Conservation (phyloP, 179 eudicot species). For the Nepenthes alata region DNA sequence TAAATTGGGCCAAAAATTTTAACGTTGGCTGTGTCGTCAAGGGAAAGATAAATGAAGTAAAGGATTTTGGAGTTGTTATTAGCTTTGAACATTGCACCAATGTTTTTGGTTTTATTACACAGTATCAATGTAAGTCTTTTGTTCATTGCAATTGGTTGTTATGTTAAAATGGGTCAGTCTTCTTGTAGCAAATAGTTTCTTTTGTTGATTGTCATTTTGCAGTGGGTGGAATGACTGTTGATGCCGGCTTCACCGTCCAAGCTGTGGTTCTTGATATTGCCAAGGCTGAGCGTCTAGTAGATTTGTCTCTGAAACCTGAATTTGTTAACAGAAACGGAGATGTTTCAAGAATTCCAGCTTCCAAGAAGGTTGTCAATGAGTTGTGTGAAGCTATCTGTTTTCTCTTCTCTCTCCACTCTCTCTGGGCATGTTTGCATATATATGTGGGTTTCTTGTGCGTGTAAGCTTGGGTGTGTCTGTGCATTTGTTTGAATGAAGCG, state of each 20-base stretch:
- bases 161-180: background rate
- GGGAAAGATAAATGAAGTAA: slow-evolving; percentile 50
- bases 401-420: background rate
- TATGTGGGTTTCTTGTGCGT: too few species aligned
- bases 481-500: too few species aligned
- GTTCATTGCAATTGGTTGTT: background rate
- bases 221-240: slow-evolving; percentile 47
- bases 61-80: slow-evolving; percentile 68
- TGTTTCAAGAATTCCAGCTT: slow-evolving; percentile 16
- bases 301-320: slow-evolving; percentile 66
- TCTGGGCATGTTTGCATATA: background rate
- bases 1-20: slow-evolving; percentile 47
- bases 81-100: slow-evolving; percentile 47
- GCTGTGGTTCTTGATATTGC: slow-evolving; percentile 77
- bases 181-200: background rate
- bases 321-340: slow-evolving; percentile 30
- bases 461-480: too few species aligned
- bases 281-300: slow-evolving; percentile 66
- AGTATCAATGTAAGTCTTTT: slow-evolving; percentile 51
- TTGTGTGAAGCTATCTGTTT: background rate
- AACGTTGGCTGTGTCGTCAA: slow-evolving; percentile 44
- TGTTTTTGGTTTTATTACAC: slow-evolving; percentile 74
- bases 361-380: slow-evolving; percentile 43
- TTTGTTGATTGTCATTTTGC: slow-evolving; percentile 9
- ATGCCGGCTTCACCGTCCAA: slow-evolving; percentile 41